phyloP scores from a whole-genome alignment of 202 grass and related monocot species.

The Bolboschoenoplectus hybrid region DNA sequence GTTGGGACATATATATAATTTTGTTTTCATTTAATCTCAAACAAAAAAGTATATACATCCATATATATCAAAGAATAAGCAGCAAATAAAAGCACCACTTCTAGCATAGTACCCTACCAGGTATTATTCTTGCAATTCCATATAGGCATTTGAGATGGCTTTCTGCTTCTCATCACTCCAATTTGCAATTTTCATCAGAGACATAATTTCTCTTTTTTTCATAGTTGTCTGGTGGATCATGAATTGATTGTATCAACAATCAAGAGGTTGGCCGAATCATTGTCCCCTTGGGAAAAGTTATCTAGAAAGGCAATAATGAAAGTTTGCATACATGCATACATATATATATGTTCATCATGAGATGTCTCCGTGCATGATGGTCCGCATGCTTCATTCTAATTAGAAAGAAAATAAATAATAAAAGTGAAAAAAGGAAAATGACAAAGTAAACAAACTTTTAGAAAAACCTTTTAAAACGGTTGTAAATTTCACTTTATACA shows the following conservation, averaged over 20 bases:
- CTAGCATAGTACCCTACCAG: background rate
- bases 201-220: conserved; percentile 32
- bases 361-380: conserved; percentile 36
- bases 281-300: conserved; percentile 34
- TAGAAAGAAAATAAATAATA: background rate
- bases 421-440: background rate
- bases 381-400: conserved; percentile 26
- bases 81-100: background rate
- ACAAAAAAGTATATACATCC: background rate
- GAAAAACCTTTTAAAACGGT: background rate
- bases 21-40: background rate
- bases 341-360: conserved; percentile 27
- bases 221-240: background rate
- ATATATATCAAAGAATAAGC: background rate
- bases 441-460: conserved; percentile 15
- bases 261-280: conserved; percentile 35
- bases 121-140: background rate
- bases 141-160: background rate
- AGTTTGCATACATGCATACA: background rate
- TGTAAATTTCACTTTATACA: background rate
- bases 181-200: background rate
- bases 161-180: background rate
- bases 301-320: conserved; percentile 34
- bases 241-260: conserved; percentile 24
- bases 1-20: background rate